These are phyloP conservation scores for Ophiostoma novo-ulmi DNA, from an alignment of 2,329 filamentous ascomycete genomes.

Conservation along the genomic window DNA sequence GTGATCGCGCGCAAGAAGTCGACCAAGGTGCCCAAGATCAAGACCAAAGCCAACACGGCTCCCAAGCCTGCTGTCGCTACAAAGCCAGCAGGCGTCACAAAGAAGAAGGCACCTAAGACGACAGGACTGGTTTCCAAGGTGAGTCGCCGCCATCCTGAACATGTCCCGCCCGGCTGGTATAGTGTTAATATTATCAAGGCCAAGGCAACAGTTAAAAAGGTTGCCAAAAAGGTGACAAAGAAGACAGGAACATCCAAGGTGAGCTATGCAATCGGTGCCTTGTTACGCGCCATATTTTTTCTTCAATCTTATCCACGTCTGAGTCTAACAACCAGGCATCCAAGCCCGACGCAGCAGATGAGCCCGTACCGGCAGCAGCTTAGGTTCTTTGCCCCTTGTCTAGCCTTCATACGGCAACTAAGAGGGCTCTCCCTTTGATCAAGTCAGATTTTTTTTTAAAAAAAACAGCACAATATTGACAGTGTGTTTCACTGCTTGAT, in stretches of 20 bases:
- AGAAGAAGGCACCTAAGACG: not conserved
- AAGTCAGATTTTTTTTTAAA: too few species aligned
- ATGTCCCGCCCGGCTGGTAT: not conserved
- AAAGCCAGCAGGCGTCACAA: not conserved
- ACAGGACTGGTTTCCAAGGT: not conserved
- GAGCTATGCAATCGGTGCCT: not conserved
- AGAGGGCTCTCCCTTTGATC: not conserved
- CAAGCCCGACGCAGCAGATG: conserved; percentile 23
- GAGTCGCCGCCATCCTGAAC: not conserved
- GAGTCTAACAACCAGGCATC: conserved; percentile 26
- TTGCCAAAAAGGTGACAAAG: not conserved
- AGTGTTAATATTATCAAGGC: not conserved
- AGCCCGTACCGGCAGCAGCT: not conserved
- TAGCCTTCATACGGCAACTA: not conserved
- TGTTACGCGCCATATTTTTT: not conserved
- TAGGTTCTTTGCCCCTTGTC: not conserved
- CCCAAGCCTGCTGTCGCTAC: not conserved
- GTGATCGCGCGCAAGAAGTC: conserved; percentile 39
- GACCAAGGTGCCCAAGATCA: conserved; percentile 27
- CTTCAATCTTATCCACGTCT: not conserved
- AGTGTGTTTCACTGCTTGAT: not conserved
- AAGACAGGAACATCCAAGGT: not conserved
- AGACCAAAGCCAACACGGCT: not conserved
- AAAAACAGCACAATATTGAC: not conserved
- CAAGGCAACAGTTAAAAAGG: not conserved